Base-by-base conservation (phyloP, 2,329 filamentous ascomycete species). In the Diaporthe citrichinensis region DNA sequence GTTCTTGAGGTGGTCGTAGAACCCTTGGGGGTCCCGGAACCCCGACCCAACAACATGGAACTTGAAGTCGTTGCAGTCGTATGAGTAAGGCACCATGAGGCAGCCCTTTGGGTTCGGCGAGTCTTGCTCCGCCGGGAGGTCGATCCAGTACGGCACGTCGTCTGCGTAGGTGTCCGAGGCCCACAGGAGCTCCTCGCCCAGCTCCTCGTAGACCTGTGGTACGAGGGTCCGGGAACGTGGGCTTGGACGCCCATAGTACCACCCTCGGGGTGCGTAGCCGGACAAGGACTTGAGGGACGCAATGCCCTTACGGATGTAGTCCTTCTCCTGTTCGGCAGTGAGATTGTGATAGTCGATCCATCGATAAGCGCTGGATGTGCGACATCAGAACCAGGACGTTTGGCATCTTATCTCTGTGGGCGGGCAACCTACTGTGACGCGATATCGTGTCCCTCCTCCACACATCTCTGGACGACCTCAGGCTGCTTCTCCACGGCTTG, bases 41-140 rank as follows among this genome's bases (percentile, higher is more conserved):
- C 87, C 87, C 10, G 84, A 84, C 1, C 85, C 83, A 1, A 83
- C 81, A 9, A 79, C 79, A 71, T 80, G 80, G 76, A 83, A 84
- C 76, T 84, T 89, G 81, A 86, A 88, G 78, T 90, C 89, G 78
- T 90, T 90, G 83, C 87, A 89, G 79, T 90, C 88, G 78, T 90
- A 90, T 59, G 82, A 84, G 79, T 90, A 90, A 6, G 88, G 88
- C 23, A 90, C 81, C 86, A 90, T 90, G 3, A 90, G 81, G 75
- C 87, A 84, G n/a, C 88, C 88, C 76, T 89, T 86, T 1, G 85
- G 81, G 23, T 82, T 80, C 0, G 80, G 76, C 20, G 80, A 81
- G 14, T 84, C 80, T 9, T 84, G 82, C 80, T 90, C 89, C 41
- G 84, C 82, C 0, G 88, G 88, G 2, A 90, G 80, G 78, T 90